Percentiles rank a stretch among this genome's conserved stretches.
phyloP scores from a whole-genome alignment of 169 alveolate genomes.

The Cryptosporidium meleagridis region DNA sequence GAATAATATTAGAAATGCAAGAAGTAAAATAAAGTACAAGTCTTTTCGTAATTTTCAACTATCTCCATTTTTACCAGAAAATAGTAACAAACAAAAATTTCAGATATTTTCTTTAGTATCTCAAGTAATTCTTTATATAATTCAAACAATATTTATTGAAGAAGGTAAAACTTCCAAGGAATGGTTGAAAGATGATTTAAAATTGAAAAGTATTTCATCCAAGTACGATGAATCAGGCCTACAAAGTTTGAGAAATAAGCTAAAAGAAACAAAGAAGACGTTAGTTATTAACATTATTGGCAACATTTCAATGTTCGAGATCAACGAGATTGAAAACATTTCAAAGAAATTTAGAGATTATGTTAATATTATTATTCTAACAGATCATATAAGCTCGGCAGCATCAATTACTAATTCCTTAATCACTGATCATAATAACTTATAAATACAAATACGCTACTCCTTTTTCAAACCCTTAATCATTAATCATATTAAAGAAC shows the following conservation, averaged over 20 bases:
- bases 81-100: neutral
- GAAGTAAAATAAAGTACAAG: conserved; percentile 3
- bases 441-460: neutral
- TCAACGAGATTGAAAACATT: conserved; percentile 22
- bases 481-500: conserved; percentile 29
- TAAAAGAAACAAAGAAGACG: neutral
- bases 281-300: conserved; percentile 39
- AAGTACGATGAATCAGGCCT: neutral
- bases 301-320: conserved; percentile 13
- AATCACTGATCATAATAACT: neutral
- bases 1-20: conserved; percentile 13
- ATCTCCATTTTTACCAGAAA: conserved; percentile 16
- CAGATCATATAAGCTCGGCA: conserved; percentile 37
- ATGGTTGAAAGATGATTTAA: conserved; percentile 4
- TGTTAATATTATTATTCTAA: neutral
- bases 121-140: neutral
- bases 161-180: neutral
- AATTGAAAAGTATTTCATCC: neutral
- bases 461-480: neutral
- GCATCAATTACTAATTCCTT: neutral
- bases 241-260: neutral
- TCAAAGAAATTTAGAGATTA: neutral
- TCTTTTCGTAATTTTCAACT: conserved; percentile 19
- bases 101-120: neutral
- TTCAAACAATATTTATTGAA: neutral